These are phyloP conservation scores for Pittosporum tobira DNA, from an alignment of 129 eudicot genomes.

Conservation along the genomic window DNA sequence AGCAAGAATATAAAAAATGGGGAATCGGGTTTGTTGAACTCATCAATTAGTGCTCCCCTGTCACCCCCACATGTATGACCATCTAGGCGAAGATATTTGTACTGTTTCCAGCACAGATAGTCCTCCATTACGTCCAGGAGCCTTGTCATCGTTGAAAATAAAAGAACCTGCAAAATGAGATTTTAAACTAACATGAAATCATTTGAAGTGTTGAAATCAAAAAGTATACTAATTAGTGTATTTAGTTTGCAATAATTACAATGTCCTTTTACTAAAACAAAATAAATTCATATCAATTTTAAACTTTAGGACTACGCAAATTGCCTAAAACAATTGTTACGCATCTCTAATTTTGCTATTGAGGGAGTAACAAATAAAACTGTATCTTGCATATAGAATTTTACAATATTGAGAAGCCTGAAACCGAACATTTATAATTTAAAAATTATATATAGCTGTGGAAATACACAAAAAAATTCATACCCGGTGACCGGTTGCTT, in stretches of 20 bases:
- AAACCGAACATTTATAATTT: background rate
- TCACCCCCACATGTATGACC: slow-evolving; percentile 97
- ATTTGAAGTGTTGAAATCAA: no score
- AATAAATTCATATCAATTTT: background rate
- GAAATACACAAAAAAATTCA: background rate
- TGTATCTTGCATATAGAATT: background rate
- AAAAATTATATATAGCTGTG: background rate
- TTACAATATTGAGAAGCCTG: background rate
- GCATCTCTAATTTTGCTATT: no score
- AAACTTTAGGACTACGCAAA: no score
- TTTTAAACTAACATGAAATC: no score
- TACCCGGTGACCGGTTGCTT: slow-evolving; percentile 99
- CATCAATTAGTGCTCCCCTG: slow-evolving; percentile 83
- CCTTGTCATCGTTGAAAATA: slow-evolving; percentile 98
- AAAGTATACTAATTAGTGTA: no score
- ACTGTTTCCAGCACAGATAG: slow-evolving; percentile 83
- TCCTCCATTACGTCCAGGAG: slow-evolving; percentile 99
- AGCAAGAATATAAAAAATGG: slow-evolving; percentile 91
- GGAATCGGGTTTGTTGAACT: slow-evolving; percentile 75
- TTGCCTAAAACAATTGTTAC: no score
- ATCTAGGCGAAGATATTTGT: slow-evolving; percentile 87
- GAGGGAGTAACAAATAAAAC: background rate
- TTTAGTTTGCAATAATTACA: no score
- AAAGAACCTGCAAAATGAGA: slow-evolving; percentile 65
- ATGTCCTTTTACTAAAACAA: background rate